Evolutionary conservation across 225 moss, liverwort and hornwort species (phyloP), one percentile per base, ranked within the genome.

Genomic region (Pseudisothecium myosuroides): DNA sequence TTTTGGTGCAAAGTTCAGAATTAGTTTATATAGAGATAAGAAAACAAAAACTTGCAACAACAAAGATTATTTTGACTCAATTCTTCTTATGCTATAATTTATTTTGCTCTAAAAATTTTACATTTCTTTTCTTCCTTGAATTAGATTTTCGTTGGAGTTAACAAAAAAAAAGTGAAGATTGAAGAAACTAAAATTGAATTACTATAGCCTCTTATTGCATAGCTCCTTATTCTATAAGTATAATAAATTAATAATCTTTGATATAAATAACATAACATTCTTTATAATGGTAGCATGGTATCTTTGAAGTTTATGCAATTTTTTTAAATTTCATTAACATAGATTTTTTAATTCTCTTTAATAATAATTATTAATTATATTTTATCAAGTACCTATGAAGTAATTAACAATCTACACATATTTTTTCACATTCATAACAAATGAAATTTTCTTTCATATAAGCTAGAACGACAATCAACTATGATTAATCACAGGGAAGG

Each of bases 371-470:
- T 49, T 49, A 7, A 31, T 75, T 19, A 32, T 18, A 32, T 31
- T 49, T 49, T 31, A 49, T 31, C 0, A 11, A 47, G 0, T 0
- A 28, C 17, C 18, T 74, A 29, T 29, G 4, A 45, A 45, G 6
- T 45, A 74, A 6, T 0, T 31, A 29, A 31, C 2, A 49, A 49
- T 1, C 1, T 49, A 12, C 0, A 31, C 1, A 49, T 0, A 31
- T 4, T 47, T 74, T 7, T 74, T 47, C 4, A 31, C 47, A 47
- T 28, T 31, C 7, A 47, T 47, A 10, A 74, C 3, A 47, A 74
- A 47, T 72, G 18, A 47, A 47, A 31, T 11, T 47, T 6, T 73
- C 1, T 18, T 45, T 0, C 2, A 2, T 11, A 2, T 0, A 29
- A 73, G n/a, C n/a, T n/a, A n/a, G 4, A 2, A 45, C 6, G 45